Percentiles rank a stretch among this genome's conserved stretches.
phyloP scores from a whole-genome alignment of 164 flowering plant species.

The Vitis labrusca region DNA sequence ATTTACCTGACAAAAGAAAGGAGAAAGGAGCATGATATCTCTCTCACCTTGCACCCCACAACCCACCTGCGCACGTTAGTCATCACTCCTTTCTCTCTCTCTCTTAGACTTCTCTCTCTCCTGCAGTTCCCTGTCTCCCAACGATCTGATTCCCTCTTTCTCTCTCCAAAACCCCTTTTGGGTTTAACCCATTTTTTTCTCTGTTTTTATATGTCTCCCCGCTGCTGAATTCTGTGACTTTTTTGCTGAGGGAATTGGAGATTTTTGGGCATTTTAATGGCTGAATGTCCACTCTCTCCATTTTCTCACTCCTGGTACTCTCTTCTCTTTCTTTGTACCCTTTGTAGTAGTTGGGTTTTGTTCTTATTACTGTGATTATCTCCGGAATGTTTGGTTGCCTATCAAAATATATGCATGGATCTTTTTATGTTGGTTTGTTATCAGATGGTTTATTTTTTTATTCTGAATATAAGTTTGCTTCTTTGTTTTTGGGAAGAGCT shows the following conservation, averaged over 20 bases:
- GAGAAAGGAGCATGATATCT: too few relatives aligned
- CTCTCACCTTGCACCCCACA: too few relatives aligned
- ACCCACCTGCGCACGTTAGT: not conserved
- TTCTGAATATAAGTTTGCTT: too few relatives aligned
- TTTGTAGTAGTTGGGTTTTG: not conserved
- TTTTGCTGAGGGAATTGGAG: not conserved
- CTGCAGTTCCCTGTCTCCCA: not conserved
- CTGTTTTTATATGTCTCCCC: too few relatives aligned
- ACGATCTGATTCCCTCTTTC: conserved; percentile 12
- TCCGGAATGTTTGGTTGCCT: not conserved
- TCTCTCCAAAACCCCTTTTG: conserved; percentile 11
- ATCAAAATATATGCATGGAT: too few relatives aligned
- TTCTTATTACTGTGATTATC: not conserved
- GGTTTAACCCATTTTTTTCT: not conserved
- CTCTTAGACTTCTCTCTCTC: not conserved
- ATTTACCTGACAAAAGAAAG: too few relatives aligned
- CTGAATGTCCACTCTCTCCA: not conserved
- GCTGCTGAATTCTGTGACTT: not conserved
- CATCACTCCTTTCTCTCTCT: not conserved
- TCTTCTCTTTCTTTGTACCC: not conserved
- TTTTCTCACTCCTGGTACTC: conserved; percentile 10
- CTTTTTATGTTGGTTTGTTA: not conserved
- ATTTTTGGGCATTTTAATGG: not conserved
- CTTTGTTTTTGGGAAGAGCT: too few relatives aligned
- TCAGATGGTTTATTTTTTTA: too few relatives aligned